Percentiles rank a stretch among this genome's conserved stretches.
phyloP scores from a whole-genome alignment of 2,329 filamentous ascomycete genomes.

The Verticillium nubilum region DNA sequence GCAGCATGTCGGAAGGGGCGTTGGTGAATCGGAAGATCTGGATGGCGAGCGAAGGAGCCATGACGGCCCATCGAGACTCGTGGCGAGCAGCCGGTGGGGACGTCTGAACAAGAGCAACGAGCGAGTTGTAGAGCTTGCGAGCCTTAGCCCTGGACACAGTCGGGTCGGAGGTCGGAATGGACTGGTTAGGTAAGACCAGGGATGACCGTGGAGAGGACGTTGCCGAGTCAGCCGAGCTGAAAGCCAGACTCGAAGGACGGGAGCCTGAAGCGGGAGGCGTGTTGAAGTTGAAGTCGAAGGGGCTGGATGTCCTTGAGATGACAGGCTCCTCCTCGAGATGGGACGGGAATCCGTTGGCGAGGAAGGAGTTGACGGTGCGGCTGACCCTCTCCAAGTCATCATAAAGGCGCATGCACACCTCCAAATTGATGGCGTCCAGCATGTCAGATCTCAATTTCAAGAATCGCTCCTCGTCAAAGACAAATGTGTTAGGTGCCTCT shows the following conservation, averaged over 20 bases:
- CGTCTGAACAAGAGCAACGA: conserved; percentile 50
- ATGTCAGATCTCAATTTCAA: conserved; percentile 56
- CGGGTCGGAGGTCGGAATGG: conserved; percentile 29
- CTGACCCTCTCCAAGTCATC: conserved; percentile 45
- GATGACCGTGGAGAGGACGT: conserved; percentile 48
- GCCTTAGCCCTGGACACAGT: conserved; percentile 37
- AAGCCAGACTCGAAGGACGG: conserved; percentile 46
- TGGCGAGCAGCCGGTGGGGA: conserved; percentile 35
- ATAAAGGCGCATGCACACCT: conserved; percentile 57
- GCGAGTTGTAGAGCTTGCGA: conserved; percentile 44
- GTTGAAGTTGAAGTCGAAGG: conserved; percentile 43
- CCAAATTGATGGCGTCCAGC: conserved; percentile 56
- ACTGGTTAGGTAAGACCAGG: conserved; percentile 30
- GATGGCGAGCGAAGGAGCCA: conserved; percentile 48
- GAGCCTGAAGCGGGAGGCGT: conserved; percentile 27
- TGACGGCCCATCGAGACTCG: conserved; percentile 43
- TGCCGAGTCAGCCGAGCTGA: conserved; percentile 43
- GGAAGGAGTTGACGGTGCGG: conserved; percentile 19
- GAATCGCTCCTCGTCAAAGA: conserved; percentile 61
- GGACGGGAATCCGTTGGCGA: conserved; percentile 13
- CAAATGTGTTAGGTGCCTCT: conserved; percentile 52
- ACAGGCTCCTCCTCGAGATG: conserved; percentile 21
- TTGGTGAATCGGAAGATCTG: conserved; percentile 55
- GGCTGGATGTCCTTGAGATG: conserved; percentile 20
- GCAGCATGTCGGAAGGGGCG: conserved; percentile 40